Evolutionary conservation across 139 green algal genomes (phyloP), one percentile per base, ranked within the genome.

Genomic region (Nannochloris sp.): DNA sequence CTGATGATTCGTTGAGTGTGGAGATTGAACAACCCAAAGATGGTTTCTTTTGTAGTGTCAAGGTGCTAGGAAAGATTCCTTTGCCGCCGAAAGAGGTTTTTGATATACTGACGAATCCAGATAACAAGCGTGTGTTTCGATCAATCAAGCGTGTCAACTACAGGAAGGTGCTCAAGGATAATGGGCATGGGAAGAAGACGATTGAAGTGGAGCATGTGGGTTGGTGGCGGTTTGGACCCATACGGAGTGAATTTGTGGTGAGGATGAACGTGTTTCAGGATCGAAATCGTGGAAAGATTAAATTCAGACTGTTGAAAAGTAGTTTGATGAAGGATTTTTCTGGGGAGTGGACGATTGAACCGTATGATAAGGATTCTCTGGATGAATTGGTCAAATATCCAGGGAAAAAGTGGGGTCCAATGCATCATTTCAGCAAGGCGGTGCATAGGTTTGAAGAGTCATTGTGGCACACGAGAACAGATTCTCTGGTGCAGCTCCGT

Each of bases 171-270:
- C 12, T 88, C 10, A 55, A 76, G 37, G 72, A 87, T 29, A 67
- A 85, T 34, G 56, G 46, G 19, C 18, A 34, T 8, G 65, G 71
- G 25, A 64, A 57, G 46, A 60, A 81, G 61, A 64, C 56, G 24
- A 53, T 87, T 3, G 70, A 84, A 50, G 64, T 86, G 9, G 81
- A 88, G 57, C 81, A 88, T 61, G 66, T 70, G 6, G 59, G 69
- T 15, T 19, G 36, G 16, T 85, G 67, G 71, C 60, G 58, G 8
- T 83, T 82, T 37, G 62, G 79, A 24, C n/a, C 63, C 2, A 69
- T 85, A 21, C 61, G 68, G 14, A 67, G 72, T 10, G 27, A 55
- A 9, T 75, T 78, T 40, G 53, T 51, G 24, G 57, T 72, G 15
- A 49, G 23, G 14, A 37, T 85, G 31, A 29, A 72, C 23, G 54